These are phyloP conservation scores for Picea sitchensis DNA, from an alignment of 75 land plant genomes.

Conservation along the genomic window DNA sequence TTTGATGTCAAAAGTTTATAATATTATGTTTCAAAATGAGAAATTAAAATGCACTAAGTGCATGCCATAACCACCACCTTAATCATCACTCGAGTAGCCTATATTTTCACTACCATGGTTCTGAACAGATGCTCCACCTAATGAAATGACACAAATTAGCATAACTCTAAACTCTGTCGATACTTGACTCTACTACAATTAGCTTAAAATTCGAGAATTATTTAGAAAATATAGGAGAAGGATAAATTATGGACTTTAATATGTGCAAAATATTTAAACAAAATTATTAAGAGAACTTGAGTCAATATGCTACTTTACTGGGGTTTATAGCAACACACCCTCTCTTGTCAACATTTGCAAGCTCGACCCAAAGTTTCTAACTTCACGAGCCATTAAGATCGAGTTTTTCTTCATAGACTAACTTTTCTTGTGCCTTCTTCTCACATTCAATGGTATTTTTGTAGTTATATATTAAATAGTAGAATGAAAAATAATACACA, in stretches of 20 bases:
- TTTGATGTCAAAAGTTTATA: not conserved
- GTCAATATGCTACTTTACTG: not conserved
- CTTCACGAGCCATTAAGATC: constrained; percentile 70
- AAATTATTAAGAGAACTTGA: not conserved
- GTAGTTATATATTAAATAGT: not conserved
- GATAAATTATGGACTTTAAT: not conserved
- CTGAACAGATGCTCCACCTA: not conserved
- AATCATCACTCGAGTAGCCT: constrained; percentile 29
- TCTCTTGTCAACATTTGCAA: constrained; percentile 51
- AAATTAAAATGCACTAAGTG: constrained; percentile 20
- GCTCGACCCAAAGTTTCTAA: constrained; percentile 75
- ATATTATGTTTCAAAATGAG: too few species aligned
- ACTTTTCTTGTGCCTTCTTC: constrained; percentile 72
- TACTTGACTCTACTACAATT: too few species aligned
- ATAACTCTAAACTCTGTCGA: not conserved
- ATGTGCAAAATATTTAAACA: not conserved
- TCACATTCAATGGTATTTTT: constrained; percentile 69
- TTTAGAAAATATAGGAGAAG: not conserved
- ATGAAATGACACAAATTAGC: not conserved
- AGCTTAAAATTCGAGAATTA: not conserved
- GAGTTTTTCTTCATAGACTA: constrained; percentile 72
- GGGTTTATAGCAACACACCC: constrained; percentile 14
- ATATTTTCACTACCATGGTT: constrained; percentile 17
- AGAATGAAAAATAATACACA: not conserved
- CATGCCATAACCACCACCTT: constrained; percentile 44